Percentiles rank a stretch among this genome's conserved stretches.
Evolutionary conservation across 495 filamentous ascomycete genomes (phyloP).

Genomic region (Cercophora scortea): DNA sequence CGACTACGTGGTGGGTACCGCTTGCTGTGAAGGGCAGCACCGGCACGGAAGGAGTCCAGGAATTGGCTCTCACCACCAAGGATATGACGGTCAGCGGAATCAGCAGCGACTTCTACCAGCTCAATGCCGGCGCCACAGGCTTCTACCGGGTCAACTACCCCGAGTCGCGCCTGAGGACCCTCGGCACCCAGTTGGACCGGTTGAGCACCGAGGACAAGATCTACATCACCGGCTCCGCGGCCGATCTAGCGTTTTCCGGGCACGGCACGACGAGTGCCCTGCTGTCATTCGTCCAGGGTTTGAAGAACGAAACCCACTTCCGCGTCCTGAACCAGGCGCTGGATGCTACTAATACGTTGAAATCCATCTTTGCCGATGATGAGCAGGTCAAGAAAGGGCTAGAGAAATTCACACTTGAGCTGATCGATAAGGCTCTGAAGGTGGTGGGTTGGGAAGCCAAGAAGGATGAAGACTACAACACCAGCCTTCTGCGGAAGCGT

Average conservation of each 20-base stretch:
- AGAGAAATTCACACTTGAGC: constrained; percentile 62
- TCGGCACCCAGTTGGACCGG: constrained; percentile 63
- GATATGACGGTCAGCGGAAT: constrained; percentile 64
- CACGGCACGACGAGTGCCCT: constrained; percentile 71
- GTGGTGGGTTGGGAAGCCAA: constrained; percentile 79
- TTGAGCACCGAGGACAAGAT: constrained; percentile 85
- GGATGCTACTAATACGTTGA: constrained; percentile 50
- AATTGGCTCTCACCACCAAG: constrained; percentile 63
- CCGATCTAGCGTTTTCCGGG: constrained; percentile 81
- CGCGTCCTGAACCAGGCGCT: constrained; percentile 85
- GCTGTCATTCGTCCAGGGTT: constrained; percentile 70
- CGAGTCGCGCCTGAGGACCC: constrained; percentile 63
- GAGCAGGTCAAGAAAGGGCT: constrained; percentile 52
- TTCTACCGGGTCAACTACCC: constrained; percentile 95
- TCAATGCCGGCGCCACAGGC: constrained; percentile 80
- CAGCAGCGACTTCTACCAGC: constrained; percentile 79
- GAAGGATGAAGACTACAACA: constrained; percentile 71
- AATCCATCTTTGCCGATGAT: constrained; percentile 45
- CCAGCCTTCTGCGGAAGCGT: constrained; percentile 68
- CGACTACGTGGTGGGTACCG: constrained; percentile 95
- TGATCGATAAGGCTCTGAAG: constrained; percentile 64
- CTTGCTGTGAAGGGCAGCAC: constrained; percentile 63
- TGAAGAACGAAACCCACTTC: constrained; percentile 73
- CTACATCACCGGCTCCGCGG: constrained; percentile 83
- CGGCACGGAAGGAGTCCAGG: constrained; percentile 37